Percentiles rank a stretch among this genome's conserved stretches.
phyloP scores from a whole-genome alignment of 1,139 yeast species.

The Lodderomyces theae region DNA sequence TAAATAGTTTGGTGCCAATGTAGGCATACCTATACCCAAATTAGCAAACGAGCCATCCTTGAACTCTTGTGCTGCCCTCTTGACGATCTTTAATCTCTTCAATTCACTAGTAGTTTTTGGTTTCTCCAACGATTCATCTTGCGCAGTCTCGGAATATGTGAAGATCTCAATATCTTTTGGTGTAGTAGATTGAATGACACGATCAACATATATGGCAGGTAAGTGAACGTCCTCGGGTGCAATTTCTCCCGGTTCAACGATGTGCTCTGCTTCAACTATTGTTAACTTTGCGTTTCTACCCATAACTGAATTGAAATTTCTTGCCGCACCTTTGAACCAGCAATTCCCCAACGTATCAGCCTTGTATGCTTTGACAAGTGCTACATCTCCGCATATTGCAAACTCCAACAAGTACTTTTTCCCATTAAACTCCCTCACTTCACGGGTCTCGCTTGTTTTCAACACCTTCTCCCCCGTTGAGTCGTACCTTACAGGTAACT shows the following conservation, averaged over 20 bases:
- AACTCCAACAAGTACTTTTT: conserved; percentile 41
- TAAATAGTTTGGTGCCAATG: conserved; percentile 44
- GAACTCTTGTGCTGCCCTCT: conserved; percentile 47
- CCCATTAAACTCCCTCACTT: conserved; percentile 42
- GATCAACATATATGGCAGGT: conserved; percentile 44
- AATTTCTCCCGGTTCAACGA: conserved; percentile 47
- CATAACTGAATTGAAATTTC: conserved; percentile 46
- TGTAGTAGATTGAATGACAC: conserved; percentile 37
- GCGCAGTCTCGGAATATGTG: conserved; percentile 16
- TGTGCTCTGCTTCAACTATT: conserved; percentile 51
- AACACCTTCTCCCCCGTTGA: conserved; percentile 31
- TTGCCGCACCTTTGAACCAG: conserved; percentile 46
- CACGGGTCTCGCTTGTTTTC: conserved; percentile 36
- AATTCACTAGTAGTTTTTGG: conserved; percentile 18
- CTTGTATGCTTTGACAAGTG: conserved; percentile 46
- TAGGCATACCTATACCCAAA: conserved; percentile 52
- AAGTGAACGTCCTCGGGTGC: conserved; percentile 46
- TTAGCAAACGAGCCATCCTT: conserved; percentile 42
- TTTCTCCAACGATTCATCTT: conserved; percentile 11
- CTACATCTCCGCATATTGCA: conserved; percentile 46
- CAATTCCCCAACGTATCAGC: conserved; percentile 49
- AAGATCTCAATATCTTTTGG: conserved; percentile 44
- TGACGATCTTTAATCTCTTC: conserved; percentile 36
- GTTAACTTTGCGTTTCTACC: conserved; percentile 47
- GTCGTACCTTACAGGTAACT: conserved; percentile 42